A percentile compares a stretch with the other conserved stretches of the same genome.
Evolutionary conservation across 495 filamentous ascomycete species (phyloP).

Genomic region (Pseudevernia furfuracea): DNA sequence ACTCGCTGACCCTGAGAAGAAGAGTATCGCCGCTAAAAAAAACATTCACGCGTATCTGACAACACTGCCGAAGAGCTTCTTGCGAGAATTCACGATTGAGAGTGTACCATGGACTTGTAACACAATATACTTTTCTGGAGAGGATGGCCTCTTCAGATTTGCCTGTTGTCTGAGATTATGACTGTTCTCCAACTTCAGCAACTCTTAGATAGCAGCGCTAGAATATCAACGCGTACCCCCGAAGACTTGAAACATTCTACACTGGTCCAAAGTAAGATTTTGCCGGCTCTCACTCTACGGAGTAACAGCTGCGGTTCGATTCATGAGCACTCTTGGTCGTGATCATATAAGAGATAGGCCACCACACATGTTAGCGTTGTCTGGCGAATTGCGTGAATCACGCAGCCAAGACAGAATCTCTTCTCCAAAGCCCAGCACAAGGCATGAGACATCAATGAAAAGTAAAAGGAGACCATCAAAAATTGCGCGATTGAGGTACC

Average conservation of each 20-base stretch:
- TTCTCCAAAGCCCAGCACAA: slow-evolving; percentile 46
- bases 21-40: not conserved
- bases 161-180: too few relatives aligned
- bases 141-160: too few relatives aligned
- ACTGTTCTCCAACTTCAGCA: too few relatives aligned
- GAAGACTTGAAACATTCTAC: not conserved
- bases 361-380: too few relatives aligned
- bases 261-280: not conserved
- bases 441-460: slow-evolving; percentile 47
- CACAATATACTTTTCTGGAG: too few relatives aligned
- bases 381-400: too few relatives aligned
- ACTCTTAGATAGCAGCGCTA: not conserved
- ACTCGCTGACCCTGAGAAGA: not conserved
- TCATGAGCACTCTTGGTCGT: too few relatives aligned
- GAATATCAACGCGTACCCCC: not conserved
- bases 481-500: slow-evolving; percentile 63
- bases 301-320: too few relatives aligned
- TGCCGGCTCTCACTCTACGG: too few relatives aligned
- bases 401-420: slow-evolving; percentile 19
- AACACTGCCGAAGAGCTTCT: not conserved
- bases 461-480: slow-evolving; percentile 52
- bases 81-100: not conserved
- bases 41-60: not conserved
- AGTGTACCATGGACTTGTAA: not conserved
- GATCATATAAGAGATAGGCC: too few relatives aligned